Percentiles rank a stretch among this genome's conserved stretches.
Conservation (phyloP, 305 asterid species). For the Rubia balearica region DNA sequence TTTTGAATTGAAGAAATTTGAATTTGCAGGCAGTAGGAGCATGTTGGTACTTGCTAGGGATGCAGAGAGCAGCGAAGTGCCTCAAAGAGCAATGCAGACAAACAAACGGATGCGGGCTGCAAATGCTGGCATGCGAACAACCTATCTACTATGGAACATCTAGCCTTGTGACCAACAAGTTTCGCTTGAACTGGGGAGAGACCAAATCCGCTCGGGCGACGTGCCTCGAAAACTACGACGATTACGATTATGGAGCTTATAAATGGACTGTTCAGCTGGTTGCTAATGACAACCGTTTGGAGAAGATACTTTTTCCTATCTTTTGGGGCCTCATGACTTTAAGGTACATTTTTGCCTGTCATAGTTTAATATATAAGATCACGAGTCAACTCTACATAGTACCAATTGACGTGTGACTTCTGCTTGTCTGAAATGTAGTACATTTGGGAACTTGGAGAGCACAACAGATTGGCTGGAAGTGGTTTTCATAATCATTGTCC, state of each 20-base stretch:
- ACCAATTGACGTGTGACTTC: too few species aligned
- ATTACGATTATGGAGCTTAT: slow-evolving; percentile 71
- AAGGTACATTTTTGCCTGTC: slow-evolving; percentile 32
- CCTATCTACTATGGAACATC: slow-evolving; percentile 59
- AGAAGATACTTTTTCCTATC: slow-evolving; percentile 83
- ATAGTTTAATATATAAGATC: too few species aligned
- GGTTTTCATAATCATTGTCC: slow-evolving; percentile 81
- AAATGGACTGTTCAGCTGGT: slow-evolving; percentile 96
- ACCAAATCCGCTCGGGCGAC: slow-evolving; percentile 40
- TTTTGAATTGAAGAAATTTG: neutral
- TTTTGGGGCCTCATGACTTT: slow-evolving; percentile 99
- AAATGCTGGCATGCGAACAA: slow-evolving; percentile 60
- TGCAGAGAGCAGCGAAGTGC: slow-evolving; percentile 85
- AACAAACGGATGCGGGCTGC: slow-evolving; percentile 34
- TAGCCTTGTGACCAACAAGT: slow-evolving; percentile 32
- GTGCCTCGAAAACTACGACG: slow-evolving; percentile 50
- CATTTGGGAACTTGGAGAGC: slow-evolving; percentile 94
- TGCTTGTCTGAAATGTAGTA: slow-evolving; percentile 34
- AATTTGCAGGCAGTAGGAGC: slow-evolving; percentile 86
- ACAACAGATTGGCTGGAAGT: slow-evolving; percentile 95
- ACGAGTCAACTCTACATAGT: too few species aligned
- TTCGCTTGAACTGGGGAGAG: slow-evolving; percentile 61
- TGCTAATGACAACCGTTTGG: slow-evolving; percentile 68
- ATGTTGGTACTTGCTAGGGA: slow-evolving; percentile 95
- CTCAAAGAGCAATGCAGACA: slow-evolving; percentile 51